Evolutionary conservation across 2,329 filamentous ascomycete genomes (phyloP), one percentile per base, ranked within the genome.

Genomic region (Alternaria rosae): DNA sequence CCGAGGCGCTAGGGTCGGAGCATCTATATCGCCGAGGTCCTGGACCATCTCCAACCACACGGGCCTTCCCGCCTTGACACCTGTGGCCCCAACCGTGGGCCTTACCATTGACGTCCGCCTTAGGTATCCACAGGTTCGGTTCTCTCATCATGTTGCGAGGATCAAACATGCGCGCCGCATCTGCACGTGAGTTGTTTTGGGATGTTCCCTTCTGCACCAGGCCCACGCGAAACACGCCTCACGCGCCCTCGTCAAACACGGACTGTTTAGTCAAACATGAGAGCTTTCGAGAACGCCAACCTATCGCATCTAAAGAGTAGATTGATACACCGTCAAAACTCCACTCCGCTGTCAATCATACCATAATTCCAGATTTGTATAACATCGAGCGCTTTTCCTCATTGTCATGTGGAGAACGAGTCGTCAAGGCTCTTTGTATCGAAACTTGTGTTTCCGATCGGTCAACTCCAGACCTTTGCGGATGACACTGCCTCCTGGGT

Each of bases 161-260:
- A 59, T 59, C 43, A 69, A 65, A 68, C 55, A 61, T 47, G 41
- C 61, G 50, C 60, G 57, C 62, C 43, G 32, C 38, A 41, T 20
- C 32, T 47, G 25, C 30, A 28, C 41, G 35, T 41, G 32, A 43
- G 10, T 50, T 26, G 59, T 62, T 62, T 59, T 35, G 30, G 20
- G 41, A 23, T 30, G 11, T 51, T 55, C 28, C 45, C 32, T 15
- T 23, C 54, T 45, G n/a, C 57, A 41, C 13, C 41, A 30, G 30
- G 13, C 41, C n/a, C 26, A 25, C 42, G 30, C 57, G 70, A 74
- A 74, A 75, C 71, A 43, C 62, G 38, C 45, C 48, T 61, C 50
- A 48, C 55, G 50, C 38, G 44, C 56, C 17, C 55, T 62, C 59
- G 55, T 69, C 67, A 76, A 75, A 76, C 73, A 63, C 61, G 54